Percentiles rank a stretch among this genome's conserved stretches.
Conservation (phyloP, 176 grass and related monocot genomes). For the Puccinellia tenuiflora region DNA sequence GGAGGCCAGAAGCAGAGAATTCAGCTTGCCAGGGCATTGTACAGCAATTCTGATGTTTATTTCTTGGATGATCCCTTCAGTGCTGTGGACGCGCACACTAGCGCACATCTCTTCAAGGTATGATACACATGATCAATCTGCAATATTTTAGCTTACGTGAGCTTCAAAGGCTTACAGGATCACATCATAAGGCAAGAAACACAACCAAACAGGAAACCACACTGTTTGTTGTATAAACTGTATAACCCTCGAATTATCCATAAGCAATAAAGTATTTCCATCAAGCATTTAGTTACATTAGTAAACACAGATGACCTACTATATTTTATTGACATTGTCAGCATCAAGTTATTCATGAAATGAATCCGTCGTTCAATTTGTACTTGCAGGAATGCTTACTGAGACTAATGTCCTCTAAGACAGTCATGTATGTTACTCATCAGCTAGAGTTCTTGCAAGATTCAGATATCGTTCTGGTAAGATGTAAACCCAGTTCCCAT, state of each 20-base stretch:
- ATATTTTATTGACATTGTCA: background rate
- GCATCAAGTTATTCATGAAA: background rate
- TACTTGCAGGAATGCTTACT: slow-evolving; percentile 77
- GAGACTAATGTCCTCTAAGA: slow-evolving; percentile 59
- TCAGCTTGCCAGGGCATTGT: slow-evolving; percentile 82
- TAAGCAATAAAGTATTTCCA: slow-evolving; percentile 1
- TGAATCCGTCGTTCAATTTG: background rate
- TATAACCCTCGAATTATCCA: background rate
- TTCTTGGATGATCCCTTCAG: slow-evolving; percentile 93
- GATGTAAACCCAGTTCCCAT: background rate
- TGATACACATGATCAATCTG: background rate
- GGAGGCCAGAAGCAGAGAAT: slow-evolving; percentile 97
- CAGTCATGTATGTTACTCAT: slow-evolving; percentile 81
- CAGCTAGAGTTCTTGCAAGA: slow-evolving; percentile 77
- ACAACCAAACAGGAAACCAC: background rate
- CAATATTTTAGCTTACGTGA: background rate
- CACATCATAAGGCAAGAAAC: background rate
- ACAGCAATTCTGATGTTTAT: slow-evolving; percentile 64
- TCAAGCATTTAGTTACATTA: background rate
- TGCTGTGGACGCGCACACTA: slow-evolving; percentile 86
- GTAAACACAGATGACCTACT: background rate
- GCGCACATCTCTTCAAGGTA: slow-evolving; percentile 81
- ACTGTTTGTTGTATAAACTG: background rate
- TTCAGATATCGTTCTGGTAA: slow-evolving; percentile 86
- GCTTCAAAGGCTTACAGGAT: background rate